Evolutionary conservation across 495 filamentous ascomycete species (phyloP).

Genomic region (Daldinia decipiens): DNA sequence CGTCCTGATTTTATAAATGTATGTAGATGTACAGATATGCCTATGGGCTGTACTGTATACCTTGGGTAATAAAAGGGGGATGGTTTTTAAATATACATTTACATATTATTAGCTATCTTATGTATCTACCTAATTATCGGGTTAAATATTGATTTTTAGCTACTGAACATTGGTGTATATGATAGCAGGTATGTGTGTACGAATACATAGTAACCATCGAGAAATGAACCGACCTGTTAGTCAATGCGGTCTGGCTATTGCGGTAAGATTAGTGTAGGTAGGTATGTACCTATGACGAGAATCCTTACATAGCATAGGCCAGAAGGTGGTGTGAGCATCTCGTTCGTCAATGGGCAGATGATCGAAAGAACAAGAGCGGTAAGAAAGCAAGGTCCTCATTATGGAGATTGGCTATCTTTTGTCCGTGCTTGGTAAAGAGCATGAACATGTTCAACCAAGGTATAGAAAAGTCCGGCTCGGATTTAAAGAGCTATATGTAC

Average conservation of each 20-base stretch:
- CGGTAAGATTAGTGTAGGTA: conserved; percentile 27
- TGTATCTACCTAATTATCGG: background rate
- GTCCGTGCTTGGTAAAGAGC: conserved; percentile 25
- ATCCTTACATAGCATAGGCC: conserved; percentile 16
- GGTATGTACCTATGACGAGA: conserved; percentile 7
- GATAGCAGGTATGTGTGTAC: background rate
- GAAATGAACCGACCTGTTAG: background rate
- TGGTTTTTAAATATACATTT: background rate
- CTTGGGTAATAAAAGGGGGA: no score
- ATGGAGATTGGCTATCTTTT: background rate
- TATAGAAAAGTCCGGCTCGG: conserved; percentile 23
- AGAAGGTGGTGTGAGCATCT: conserved; percentile 23
- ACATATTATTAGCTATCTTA: background rate
- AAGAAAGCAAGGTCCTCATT: conserved; percentile 7
- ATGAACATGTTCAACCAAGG: conserved; percentile 43
- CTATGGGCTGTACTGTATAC: background rate
- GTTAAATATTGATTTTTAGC: background rate
- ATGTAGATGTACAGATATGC: conserved; percentile 12
- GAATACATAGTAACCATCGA: background rate
- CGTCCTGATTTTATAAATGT: conserved; percentile 10
- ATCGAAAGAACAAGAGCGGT: conserved; percentile 10
- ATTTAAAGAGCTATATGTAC: conserved; percentile 17
- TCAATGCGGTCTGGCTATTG: conserved; percentile 25
- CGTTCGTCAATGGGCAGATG: conserved; percentile 30
- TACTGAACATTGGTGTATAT: background rate